Conservation (phyloP, 2,329 filamentous ascomycete species). For the Canariomyces notabilis region DNA sequence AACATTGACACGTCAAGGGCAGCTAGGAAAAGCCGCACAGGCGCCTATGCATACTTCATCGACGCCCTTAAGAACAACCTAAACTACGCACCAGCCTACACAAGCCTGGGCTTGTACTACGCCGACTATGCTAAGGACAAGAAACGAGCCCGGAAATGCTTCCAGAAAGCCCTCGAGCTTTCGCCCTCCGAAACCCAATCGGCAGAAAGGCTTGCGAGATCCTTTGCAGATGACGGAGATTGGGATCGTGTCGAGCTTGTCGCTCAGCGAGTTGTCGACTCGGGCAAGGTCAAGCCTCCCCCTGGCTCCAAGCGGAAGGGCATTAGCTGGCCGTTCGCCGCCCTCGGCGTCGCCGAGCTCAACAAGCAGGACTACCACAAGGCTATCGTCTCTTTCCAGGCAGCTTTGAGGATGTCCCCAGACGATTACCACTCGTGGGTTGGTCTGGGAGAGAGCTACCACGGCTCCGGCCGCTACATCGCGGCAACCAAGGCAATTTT, state of each 20-base stretch:
- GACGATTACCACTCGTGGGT: slow-evolving; percentile 94
- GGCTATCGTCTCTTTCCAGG: slow-evolving; percentile 87
- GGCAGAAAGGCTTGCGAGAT: slow-evolving; percentile 77
- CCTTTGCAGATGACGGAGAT: slow-evolving; percentile 84
- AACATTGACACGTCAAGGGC: slow-evolving; percentile 68
- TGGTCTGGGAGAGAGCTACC: slow-evolving; percentile 93
- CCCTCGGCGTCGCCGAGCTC: slow-evolving; percentile 87
- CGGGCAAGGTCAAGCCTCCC: slow-evolving; percentile 84
- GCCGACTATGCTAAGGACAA: slow-evolving; percentile 85
- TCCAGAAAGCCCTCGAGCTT: slow-evolving; percentile 92
- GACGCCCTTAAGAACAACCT: slow-evolving; percentile 79
- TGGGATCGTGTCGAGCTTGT: slow-evolving; percentile 97
- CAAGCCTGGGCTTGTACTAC: slow-evolving; percentile 84
- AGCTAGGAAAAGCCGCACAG: slow-evolving; percentile 72
- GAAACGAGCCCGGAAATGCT: slow-evolving; percentile 81
- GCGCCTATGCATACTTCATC: slow-evolving; percentile 80
- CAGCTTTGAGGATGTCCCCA: slow-evolving; percentile 76
- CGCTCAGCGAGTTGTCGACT: slow-evolving; percentile 84
- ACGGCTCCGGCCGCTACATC: slow-evolving; percentile 87
- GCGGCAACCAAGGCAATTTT: slow-evolving; percentile 90
- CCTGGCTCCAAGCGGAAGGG: slow-evolving; percentile 91
- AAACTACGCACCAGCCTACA: slow-evolving; percentile 86
- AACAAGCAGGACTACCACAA: slow-evolving; percentile 88
- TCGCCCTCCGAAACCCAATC: slow-evolving; percentile 81
- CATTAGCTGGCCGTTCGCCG: slow-evolving; percentile 93